Percentiles rank a stretch among this genome's conserved stretches.
Conservation (phyloP, 768 basidiomycete genomes). For the Phylloporus sp. region DNA sequence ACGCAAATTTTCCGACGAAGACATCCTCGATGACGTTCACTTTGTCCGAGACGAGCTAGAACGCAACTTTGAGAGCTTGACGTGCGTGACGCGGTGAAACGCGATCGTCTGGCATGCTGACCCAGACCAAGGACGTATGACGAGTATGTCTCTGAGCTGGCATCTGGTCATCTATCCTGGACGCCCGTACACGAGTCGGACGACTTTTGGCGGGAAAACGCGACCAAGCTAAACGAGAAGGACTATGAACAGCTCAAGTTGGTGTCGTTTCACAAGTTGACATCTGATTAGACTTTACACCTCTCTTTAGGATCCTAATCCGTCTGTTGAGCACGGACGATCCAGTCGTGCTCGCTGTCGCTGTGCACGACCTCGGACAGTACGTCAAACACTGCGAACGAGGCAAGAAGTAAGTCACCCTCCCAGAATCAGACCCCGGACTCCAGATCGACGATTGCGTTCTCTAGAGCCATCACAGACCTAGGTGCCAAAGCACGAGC, state of each 20-base stretch:
- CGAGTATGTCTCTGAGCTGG: slow-evolving; percentile 88
- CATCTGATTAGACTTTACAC: not conserved
- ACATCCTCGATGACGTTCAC: slow-evolving; percentile 86
- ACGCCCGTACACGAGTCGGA: slow-evolving; percentile 94
- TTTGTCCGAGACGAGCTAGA: slow-evolving; percentile 86
- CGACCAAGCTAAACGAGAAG: slow-evolving; percentile 75
- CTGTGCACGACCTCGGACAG: slow-evolving; percentile 88
- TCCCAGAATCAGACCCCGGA: not conserved
- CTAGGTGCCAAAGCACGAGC: slow-evolving; percentile 81
- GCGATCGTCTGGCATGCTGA: not conserved
- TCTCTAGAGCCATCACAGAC: slow-evolving; percentile 68
- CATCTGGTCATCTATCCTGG: slow-evolving; percentile 91
- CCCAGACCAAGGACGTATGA: slow-evolving; percentile 73
- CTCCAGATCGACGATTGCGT: not conserved
- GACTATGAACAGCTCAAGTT: slow-evolving; percentile 85
- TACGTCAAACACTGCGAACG: slow-evolving; percentile 89
- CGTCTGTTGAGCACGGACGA: slow-evolving; percentile 65
- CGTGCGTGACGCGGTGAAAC: slow-evolving; percentile 45
- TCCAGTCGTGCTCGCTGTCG: slow-evolving; percentile 80
- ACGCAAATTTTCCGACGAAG: slow-evolving; percentile 93
- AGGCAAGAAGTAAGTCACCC: slow-evolving; percentile 74
- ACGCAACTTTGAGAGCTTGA: slow-evolving; percentile 79
- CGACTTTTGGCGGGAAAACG: slow-evolving; percentile 98
- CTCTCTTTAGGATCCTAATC: slow-evolving; percentile 57
- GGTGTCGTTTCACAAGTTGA: not conserved